Base-by-base conservation (phyloP, 495 filamentous ascomycete genomes). In the Xylaria longipes region DNA sequence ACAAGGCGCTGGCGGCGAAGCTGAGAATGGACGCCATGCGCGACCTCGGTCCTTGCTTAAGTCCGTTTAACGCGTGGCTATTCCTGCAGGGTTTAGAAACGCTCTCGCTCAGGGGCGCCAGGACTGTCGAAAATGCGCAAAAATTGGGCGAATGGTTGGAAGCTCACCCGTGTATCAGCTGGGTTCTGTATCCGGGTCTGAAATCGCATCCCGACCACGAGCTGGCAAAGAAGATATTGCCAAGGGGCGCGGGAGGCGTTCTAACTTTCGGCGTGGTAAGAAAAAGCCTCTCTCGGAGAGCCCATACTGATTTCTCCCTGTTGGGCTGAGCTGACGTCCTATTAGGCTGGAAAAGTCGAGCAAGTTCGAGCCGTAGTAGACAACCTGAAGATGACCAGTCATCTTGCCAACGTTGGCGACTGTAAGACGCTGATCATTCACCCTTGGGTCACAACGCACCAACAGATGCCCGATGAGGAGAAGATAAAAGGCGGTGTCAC, bases 351-450 rank as follows among this genome's bases (percentile, higher is more conserved):
- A 15, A 76, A 79, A 71, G 79, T 82, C 67, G 79, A 82, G 46
- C 77, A 82, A 71, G 82, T 82, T 35, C 77, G 78, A 35, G 80
- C 79, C 17, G 82, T 84, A 22, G 82, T 82, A 9, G 80, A 84
- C 69, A 82, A 82, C 63, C 73, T 84, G 29, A 84, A 82, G 75
- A 79, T 84, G 66, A 77, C 75, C 35, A 79, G 76, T 39, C 80
- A 82, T 68, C 72, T 82, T 20, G 81, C 82, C 56, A 84, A 84
- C 50, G 81, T 84, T 11, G 82, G 81, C 63, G 82, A 84, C 65
- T 81, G 81, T 60, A 84, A 84, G 72, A 84, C 82, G 3, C 74
- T 82, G 50, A 80, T 82, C 69, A 82, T 82, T 35, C 81, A 82
- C 69, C 82, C 80, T 4, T 84, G 82, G 82, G 75, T 78, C 12